These are phyloP conservation scores for Phalaenopsis hybrid DNA, from an alignment of 116 monocot species.

Conservation along the genomic window DNA sequence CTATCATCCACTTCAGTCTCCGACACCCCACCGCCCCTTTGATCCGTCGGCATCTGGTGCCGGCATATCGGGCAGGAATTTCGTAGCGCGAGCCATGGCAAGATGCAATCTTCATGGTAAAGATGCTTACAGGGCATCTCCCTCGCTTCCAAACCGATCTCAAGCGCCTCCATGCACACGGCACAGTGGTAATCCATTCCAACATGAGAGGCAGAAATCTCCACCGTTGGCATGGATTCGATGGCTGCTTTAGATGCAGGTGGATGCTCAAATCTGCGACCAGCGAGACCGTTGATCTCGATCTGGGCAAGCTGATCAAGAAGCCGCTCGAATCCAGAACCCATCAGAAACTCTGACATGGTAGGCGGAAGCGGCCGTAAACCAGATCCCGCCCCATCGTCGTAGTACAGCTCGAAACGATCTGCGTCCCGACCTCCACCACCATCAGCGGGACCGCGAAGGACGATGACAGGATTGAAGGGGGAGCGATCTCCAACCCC, in stretches of 20 bases:
- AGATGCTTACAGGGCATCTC: conserved; percentile 81
- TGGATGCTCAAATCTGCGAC: conserved; percentile 23
- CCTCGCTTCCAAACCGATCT: conserved; percentile 36
- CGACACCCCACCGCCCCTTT: not conserved
- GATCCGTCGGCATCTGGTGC: conserved; percentile 42
- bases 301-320: conserved; percentile 40
- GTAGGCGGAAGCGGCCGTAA: conserved; percentile 48
- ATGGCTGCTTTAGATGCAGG: conserved; percentile 55
- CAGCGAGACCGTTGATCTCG: conserved; percentile 27
- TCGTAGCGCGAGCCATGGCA: conserved; percentile 55
- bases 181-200: conserved; percentile 40
- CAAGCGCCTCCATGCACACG: conserved; percentile 51
- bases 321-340: conserved; percentile 58
- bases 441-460: conserved; percentile 32
- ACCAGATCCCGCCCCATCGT: conserved; percentile 53
- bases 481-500: conserved; percentile 35
- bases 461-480: conserved; percentile 71
- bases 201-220: conserved; percentile 25
- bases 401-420: conserved; percentile 58
- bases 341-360: conserved; percentile 60
- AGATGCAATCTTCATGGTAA: conserved; percentile 66
- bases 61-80: conserved; percentile 69
- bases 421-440: conserved; percentile 4
- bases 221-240: conserved; percentile 54
- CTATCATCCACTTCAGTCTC: conserved; percentile 16